Evolutionary conservation across 129 eudicot species (phyloP), one percentile per base, ranked within the genome.

Genomic region (Kitagawia praeruptora): DNA sequence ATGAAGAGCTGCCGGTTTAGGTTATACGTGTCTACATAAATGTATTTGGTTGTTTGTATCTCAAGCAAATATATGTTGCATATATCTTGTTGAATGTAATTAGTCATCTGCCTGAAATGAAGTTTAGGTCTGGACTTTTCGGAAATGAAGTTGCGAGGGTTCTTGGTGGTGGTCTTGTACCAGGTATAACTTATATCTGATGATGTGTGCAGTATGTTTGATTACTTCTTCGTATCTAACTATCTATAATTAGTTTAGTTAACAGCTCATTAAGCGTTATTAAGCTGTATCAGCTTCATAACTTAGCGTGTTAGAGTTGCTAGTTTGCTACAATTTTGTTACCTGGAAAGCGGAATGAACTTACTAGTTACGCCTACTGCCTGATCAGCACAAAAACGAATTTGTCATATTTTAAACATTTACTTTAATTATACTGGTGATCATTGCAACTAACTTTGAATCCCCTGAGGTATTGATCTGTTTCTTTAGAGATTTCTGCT

Each of bases 151-250:
- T 96, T 83, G 86, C 89, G 76, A 87, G 95, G 85, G 97, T 92
- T 76, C 96, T 96, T 71, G 99, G 99, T 58, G 98, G 99, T 58
- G 99, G 99, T 83, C 83, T 96, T 28, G 97, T 96, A 70, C 99
- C 99, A 85, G 98, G 98, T 93, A 86, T 11, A 74, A n/a, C 18
- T 66, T 25, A 64, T 13, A 4, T 39, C 76, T 53, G 47, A 19
- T 61, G 38, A 38, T 2, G 45, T 69, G 31, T 70, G 82, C 44
- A 7, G 38, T 64, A 42, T 16, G 44, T 23, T 45, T 34, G 15
- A 5, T 46, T 61, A 42, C 14, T 6, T 34, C 28, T 73, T 75
- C 27, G 19, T 75, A 2, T 74, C n/a, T n/a, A n/a, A n/a, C n/a
- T n/a, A n/a, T n/a, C 37, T 34, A 1, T 46, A 75, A 46, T 12